These are phyloP conservation scores for Telopea speciosissima DNA, from an alignment of 177 flowering plant species.

Conservation along the genomic window DNA sequence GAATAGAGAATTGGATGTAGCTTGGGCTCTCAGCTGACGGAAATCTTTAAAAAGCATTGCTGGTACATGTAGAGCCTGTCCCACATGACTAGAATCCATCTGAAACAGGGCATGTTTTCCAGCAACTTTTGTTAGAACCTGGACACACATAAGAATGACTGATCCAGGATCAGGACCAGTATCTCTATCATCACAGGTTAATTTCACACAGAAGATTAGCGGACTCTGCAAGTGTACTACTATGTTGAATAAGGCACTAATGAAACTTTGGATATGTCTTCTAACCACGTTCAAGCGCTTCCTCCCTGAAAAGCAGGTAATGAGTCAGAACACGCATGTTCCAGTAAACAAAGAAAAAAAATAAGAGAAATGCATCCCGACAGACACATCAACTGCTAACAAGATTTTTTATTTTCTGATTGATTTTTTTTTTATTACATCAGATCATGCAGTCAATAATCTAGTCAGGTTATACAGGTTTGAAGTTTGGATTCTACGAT, in stretches of 20 bases:
- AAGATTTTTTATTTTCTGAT: no score
- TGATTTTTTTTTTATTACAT: not conserved
- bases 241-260: slow-evolving; percentile 58
- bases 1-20: slow-evolving; percentile 14
- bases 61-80: slow-evolving; percentile 54
- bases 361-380: not conserved
- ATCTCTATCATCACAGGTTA: slow-evolving; percentile 5
- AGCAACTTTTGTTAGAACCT: slow-evolving; percentile 59
- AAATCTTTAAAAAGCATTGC: slow-evolving; percentile 58
- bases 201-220: slow-evolving; percentile 38
- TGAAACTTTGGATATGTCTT: slow-evolving; percentile 50
- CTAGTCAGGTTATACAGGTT: no score
- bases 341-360: not conserved
- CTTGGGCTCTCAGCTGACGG: slow-evolving; percentile 25
- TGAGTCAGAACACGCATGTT: slow-evolving; percentile 13
- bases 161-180: slow-evolving; percentile 74
- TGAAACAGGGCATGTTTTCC: slow-evolving; percentile 52
- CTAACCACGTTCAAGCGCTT: slow-evolving; percentile 49
- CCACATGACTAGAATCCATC: slow-evolving; percentile 55
- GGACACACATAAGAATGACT: slow-evolving; percentile 77
- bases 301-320: slow-evolving; percentile 43
- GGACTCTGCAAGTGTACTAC: slow-evolving; percentile 75
- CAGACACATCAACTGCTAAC: not conserved
- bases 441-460: not conserved
- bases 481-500: not conserved